Evolutionary conservation across 345 rosid species (phyloP).

Genomic region (Acer negundo): DNA sequence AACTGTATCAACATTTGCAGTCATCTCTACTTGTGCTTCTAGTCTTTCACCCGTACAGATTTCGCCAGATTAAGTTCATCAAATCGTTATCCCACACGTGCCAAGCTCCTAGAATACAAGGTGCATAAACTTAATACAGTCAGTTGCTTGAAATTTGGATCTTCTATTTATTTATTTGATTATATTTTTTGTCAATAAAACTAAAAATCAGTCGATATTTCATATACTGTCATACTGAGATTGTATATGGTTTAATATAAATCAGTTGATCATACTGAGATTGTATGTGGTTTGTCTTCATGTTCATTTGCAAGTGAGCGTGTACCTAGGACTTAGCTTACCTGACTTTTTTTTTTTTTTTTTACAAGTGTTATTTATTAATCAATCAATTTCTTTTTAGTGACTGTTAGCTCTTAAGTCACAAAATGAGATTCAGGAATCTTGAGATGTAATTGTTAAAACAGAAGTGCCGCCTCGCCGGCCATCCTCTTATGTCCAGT

Average conservation of each 20-base stretch:
- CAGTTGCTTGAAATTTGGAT: conserved; percentile 23
- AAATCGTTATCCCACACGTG: background rate
- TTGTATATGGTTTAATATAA: background rate
- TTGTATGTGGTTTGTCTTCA: background rate
- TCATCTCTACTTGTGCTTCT: background rate
- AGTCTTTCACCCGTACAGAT: background rate
- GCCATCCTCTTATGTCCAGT: background rate
- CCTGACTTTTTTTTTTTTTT: no score
- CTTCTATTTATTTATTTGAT: conserved; percentile 13
- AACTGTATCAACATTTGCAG: background rate
- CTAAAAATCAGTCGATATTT: background rate
- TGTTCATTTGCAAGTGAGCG: background rate
- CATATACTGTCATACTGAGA: background rate
- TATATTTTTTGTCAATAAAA: background rate
- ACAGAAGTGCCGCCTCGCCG: background rate
- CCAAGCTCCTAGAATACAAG: background rate
- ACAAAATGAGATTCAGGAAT: background rate
- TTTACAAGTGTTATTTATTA: background rate
- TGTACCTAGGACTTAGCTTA: background rate
- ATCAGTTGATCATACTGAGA: background rate
- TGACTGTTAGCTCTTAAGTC: background rate
- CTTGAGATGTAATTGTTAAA: background rate
- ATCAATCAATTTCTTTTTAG: no score
- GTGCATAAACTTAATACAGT: background rate
- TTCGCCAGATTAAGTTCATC: background rate